These are phyloP conservation scores for Magnaporthales sp. DNA, from an alignment of 2,329 filamentous ascomycete species.

Conservation along the genomic window DNA sequence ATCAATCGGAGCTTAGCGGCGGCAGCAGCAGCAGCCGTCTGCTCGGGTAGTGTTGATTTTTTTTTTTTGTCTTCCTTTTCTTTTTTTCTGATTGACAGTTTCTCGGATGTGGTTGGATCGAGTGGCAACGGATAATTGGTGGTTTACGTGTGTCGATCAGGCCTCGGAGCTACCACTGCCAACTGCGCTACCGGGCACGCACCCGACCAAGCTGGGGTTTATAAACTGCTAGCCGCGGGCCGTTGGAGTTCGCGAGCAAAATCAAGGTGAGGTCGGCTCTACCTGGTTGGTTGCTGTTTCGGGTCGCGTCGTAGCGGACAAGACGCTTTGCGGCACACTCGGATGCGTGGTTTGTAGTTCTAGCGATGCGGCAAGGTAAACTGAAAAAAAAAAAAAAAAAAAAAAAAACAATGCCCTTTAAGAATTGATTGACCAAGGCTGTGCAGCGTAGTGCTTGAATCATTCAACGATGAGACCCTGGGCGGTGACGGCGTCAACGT, in stretches of 20 bases:
- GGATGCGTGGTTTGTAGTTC: neutral
- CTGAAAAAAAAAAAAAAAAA: too few relatives aligned
- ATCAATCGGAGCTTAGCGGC: neutral
- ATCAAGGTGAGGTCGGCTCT: neutral
- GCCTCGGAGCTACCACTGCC: neutral
- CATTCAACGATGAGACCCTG: neutral
- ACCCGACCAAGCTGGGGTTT: neutral
- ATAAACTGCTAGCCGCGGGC: neutral
- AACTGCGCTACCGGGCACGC: neutral
- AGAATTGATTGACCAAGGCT: neutral
- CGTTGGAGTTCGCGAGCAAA: neutral
- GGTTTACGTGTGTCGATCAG: neutral
- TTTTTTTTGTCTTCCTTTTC: too few relatives aligned
- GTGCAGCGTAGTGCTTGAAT: neutral
- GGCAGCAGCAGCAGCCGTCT: neutral
- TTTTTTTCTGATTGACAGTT: neutral
- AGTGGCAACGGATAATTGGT: neutral
- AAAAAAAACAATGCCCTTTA: too few relatives aligned
- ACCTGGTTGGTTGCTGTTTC: neutral
- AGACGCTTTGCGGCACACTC: neutral
- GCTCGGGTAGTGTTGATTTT: neutral
- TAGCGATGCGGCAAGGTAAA: neutral
- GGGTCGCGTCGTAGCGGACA: neutral
- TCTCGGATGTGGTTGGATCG: neutral
- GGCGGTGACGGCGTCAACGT: neutral